These are phyloP conservation scores for Tulasnella sp. DNA, from an alignment of 768 basidiomycete species.

Conservation along the genomic window DNA sequence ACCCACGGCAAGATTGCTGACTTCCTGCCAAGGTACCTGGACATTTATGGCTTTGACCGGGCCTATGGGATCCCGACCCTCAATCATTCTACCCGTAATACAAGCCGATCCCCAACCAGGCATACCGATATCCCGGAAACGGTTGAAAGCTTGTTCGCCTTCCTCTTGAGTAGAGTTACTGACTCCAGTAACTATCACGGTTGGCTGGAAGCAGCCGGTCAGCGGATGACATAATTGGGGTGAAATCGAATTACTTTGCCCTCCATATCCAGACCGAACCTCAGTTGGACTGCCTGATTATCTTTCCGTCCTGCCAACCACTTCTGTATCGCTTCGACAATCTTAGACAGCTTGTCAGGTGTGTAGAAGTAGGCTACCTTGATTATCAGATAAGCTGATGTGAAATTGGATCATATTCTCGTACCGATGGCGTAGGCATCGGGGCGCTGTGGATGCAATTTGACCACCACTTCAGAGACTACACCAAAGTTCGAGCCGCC, in stretches of 20 bases:
- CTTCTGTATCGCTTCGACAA: not conserved
- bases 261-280: not conserved
- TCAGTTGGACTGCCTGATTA: not conserved
- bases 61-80: not conserved
- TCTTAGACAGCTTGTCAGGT: conserved; percentile 4
- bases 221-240: not conserved
- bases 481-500: conserved; percentile 27
- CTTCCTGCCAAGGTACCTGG: not conserved
- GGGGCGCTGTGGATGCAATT: conserved; percentile 10
- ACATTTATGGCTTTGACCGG: not conserved
- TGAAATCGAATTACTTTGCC: not conserved
- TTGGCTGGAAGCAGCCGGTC: not conserved
- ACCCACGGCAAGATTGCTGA: not conserved
- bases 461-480: conserved; percentile 15
- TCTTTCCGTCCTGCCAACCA: not conserved
- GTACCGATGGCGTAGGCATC: conserved; percentile 15
- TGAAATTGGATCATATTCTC: not conserved
- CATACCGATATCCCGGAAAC: conserved; percentile 17
- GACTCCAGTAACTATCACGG: not conserved
- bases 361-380: conserved; percentile 5
- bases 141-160: conserved; percentile 13
- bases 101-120: no score
- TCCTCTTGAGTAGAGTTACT: not conserved
- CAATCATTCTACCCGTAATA: not conserved
- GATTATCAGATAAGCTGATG: not conserved